Evolutionary conservation across 768 basidiomycete species (phyloP).

Genomic region (Clathrus columnatus): DNA sequence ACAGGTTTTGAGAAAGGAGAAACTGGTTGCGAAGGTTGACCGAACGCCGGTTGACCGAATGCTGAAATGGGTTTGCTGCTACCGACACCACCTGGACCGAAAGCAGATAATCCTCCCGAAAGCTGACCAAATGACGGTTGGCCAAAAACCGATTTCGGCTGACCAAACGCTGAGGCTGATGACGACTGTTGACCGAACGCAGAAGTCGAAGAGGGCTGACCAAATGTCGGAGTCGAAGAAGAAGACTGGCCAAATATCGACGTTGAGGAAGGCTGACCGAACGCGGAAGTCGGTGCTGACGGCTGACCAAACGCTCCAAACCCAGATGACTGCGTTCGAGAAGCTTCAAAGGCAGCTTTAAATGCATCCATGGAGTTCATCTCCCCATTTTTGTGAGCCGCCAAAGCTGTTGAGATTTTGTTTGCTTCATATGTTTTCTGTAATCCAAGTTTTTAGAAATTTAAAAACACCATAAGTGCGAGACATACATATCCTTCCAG

Average conservation of each 20-base stretch:
- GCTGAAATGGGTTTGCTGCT: conserved; percentile 17
- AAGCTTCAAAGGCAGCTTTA: conserved; percentile 21
- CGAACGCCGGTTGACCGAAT: conserved; percentile 22
- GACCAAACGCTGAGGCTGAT: too few relatives aligned
- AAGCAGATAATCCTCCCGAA: conserved; percentile 12
- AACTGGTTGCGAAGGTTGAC: background rate
- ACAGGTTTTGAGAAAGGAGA: conserved; percentile 3
- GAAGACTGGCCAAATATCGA: conserved; percentile 13
- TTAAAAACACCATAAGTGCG: background rate
- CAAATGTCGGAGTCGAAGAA: background rate
- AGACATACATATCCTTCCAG: conserved; percentile 58
- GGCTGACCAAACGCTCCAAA: conserved; percentile 15
- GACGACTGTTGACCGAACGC: conserved; percentile 17
- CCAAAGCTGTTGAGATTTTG: conserved; percentile 34
- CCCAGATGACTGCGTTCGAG: conserved; percentile 30
- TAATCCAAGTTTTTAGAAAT: background rate
- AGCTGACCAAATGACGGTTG: conserved; percentile 26
- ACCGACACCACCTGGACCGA: conserved; percentile 3
- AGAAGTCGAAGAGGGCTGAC: conserved; percentile 18
- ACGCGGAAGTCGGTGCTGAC: conserved; percentile 8
- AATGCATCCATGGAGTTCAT: conserved; percentile 12
- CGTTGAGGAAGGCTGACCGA: conserved; percentile 15
- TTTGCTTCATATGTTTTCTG: conserved; percentile 52
- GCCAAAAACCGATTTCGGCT: conserved; percentile 15
- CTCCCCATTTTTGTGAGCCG: background rate